Base-by-base conservation (phyloP, 1,139 yeast species). In the Kodamaea suecica region DNA sequence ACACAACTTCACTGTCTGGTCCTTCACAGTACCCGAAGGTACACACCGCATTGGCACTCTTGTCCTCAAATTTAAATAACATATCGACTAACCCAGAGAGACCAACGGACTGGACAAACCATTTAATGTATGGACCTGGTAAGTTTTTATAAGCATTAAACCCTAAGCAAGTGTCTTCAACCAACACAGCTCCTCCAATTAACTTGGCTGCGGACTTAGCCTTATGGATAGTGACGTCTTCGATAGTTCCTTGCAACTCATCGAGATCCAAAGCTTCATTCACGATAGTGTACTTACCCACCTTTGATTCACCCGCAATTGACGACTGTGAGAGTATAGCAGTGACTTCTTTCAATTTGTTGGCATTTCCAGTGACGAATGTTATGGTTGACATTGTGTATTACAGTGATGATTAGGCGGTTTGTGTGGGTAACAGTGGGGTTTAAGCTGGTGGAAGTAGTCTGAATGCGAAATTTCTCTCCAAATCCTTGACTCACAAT, bases 121-220 rank as follows among this genome's bases (percentile, higher is more conserved):
- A 90, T 60, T 90, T 90, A 58, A 79, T 76, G 48, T 76, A 70
- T 1, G 98, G 97, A 6, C 99, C 99, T 1, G 99, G 99, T 37
- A 94, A 73, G 43, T 73, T 68, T 35, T 84, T 80, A 55, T 84
- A 72, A 2, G 95, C 96, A 38, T 72, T 73, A 58, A 84, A 94
- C 7, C 84, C 87, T 33, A 94, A 73, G 36, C 95, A 90, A 0
- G 98, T 94, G 53, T 94, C 99, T 55, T 94, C 99, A 2, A 90
- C 96, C 37, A 94, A 69, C 1, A 87, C 97, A 0, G 97, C 94
- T 0, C 88, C 90, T 4, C 53, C 52, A 11, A 69, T 37, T 19
- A 70, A 50, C 10, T 61, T 55, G 3, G 95, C 92, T 1, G 98
- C 99, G 25, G 78, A 67, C 45, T 66, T 61, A 36, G 95, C 90